phyloP scores from a whole-genome alignment of 805 yeast species.

The Cyberlindnera mississippiensis region DNA sequence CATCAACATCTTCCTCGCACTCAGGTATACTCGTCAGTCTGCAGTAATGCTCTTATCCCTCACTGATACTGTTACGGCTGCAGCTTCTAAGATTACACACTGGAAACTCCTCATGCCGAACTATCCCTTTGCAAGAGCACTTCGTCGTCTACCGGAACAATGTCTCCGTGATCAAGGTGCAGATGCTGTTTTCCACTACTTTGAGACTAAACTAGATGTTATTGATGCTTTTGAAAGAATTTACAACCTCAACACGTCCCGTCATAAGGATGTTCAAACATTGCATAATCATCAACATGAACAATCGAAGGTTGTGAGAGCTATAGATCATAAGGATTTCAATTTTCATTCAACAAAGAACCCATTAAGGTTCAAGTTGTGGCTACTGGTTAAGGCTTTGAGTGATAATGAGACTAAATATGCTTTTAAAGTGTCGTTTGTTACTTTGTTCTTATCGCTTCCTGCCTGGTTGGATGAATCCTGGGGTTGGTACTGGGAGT shows the following conservation, averaged over 20 bases:
- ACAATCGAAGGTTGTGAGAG: slow-evolving; percentile 27
- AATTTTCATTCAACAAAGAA: slow-evolving; percentile 36
- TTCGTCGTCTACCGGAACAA: slow-evolving; percentile 38
- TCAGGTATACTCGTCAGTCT: slow-evolving; percentile 39
- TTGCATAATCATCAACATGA: slow-evolving; percentile 4
- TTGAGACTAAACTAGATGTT: slow-evolving; percentile 40
- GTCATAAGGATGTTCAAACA: slow-evolving; percentile 18
- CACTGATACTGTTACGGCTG: slow-evolving; percentile 11
- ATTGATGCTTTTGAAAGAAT: slow-evolving; percentile 43
- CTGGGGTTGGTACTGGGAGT: slow-evolving; percentile 38
- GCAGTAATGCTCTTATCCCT: slow-evolving; percentile 33
- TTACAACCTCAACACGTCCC: slow-evolving; percentile 42
- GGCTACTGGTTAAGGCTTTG: slow-evolving; percentile 34
- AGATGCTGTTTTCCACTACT: slow-evolving; percentile 38
- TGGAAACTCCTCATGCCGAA: slow-evolving; percentile 36
- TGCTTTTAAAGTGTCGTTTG: slow-evolving; percentile 38
- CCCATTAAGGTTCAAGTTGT: slow-evolving; percentile 34
- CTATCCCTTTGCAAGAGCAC: slow-evolving; percentile 38
- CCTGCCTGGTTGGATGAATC: slow-evolving; percentile 42
- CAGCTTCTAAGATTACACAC: slow-evolving; percentile 9
- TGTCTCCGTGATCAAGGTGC: slow-evolving; percentile 46
- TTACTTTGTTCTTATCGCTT: slow-evolving; percentile 35
- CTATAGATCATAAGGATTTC: slow-evolving; percentile 40
- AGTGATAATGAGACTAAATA: slow-evolving; percentile 39
- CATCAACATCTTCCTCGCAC: slow-evolving; percentile 36